phyloP scores from a whole-genome alignment of 2,329 filamentous ascomycete species.

The Fusarium ramigenum region DNA sequence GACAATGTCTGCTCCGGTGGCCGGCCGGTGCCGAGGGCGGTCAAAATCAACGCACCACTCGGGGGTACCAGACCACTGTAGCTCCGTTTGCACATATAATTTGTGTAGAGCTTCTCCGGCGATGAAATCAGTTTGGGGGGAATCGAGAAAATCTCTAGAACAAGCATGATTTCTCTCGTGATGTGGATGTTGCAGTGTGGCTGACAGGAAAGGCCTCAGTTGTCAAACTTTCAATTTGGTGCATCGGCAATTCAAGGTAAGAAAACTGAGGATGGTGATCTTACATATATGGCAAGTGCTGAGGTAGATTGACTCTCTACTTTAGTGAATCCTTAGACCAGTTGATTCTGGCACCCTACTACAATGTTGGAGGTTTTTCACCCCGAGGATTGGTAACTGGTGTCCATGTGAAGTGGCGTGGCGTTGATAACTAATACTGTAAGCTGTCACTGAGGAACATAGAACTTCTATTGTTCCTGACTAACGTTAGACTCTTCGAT shows the following conservation, averaged over 20 bases:
- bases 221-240: not conserved
- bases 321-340: not conserved
- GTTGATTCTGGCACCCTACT: not conserved
- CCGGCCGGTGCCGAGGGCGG: slow-evolving; percentile 27
- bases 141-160: not conserved
- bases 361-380: not conserved
- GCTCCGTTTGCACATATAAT: slow-evolving; percentile 19
- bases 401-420: not conserved
- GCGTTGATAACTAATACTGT: not conserved
- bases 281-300: not conserved
- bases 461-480: not conserved
- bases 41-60: slow-evolving; percentile 34
- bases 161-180: slow-evolving; percentile 1
- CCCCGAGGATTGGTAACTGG: not conserved
- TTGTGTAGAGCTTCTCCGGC: not conserved
- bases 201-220: not conserved
- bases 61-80: slow-evolving; percentile 15
- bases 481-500: not conserved
- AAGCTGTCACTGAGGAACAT: not conserved
- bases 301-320: not conserved
- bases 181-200: not conserved
- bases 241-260: not conserved
- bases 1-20: slow-evolving; percentile 10
- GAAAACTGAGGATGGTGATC: not conserved
- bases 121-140: not conserved